Base-by-base conservation (phyloP, 176 grass and related monocot species). In the Bothriochloa decipiens region DNA sequence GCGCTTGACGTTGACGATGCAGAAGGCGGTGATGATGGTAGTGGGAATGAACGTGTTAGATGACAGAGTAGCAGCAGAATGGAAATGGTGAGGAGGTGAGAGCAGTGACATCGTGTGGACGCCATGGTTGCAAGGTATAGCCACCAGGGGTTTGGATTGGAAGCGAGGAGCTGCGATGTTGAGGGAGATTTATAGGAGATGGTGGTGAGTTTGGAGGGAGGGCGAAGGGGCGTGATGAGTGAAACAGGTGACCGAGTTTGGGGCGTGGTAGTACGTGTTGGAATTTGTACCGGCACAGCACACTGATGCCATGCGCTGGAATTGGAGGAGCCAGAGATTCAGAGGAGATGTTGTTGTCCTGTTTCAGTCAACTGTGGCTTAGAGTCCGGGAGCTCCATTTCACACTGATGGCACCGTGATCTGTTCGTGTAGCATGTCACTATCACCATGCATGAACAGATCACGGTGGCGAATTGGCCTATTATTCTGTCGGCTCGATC, bases 211-310 rank as follows among this genome's bases (percentile, higher is more conserved):
- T 85, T 43, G 49, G 61, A 40, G 52, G 60, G 70, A 63, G 70
- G 26, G 83, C 6, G 49, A 81, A 66, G 74, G 37, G 41, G 84
- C 50, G 71, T 36, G 88, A 65, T 18, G 78, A 13, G 70, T 62
- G 86, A 88, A 60, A 82, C 18, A 82, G 80, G 80, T 82, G 67
- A 42, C 33, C 40, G 22, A 28, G 61, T 64, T 82, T 82, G 80
- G 80, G 9, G 26, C 14, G 79, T 42, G 66, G 79, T 70, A 82
- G 79, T n/a, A n/a, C n/a, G n/a, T 27, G 66, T 23, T 41, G 66
- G 32, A 42, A 71, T 17, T 81, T 3, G 65, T 40, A 70, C 47
- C 33, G 14, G 66, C 66, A 70, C 22, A 8, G 66, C 67, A 72
- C 80, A 29, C 80, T 60, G 80, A 55, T 82, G 80, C 4, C 80